Percentiles rank a stretch among this genome's conserved stretches.
These are phyloP conservation scores for Cutaneotrichosporon sp. DNA, from an alignment of 1,284 basidiomycete species.

Conservation along the genomic window DNA sequence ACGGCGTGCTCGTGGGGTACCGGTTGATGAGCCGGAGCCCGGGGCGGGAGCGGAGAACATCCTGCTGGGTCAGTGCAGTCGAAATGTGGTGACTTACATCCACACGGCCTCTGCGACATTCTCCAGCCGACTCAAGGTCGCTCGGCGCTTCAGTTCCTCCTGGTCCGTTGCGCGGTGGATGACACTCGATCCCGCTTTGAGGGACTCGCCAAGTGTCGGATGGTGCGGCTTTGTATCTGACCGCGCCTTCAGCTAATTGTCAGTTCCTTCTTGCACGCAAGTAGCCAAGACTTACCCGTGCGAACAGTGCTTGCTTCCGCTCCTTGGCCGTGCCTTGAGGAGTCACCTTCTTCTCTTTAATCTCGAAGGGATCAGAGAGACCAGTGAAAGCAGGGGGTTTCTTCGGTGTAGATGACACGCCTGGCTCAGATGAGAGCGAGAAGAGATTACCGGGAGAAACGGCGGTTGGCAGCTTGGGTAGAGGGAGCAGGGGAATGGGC, in stretches of 20 bases:
- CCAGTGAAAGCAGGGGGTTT: conserved; percentile 18
- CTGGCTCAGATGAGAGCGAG: conserved; percentile 15
- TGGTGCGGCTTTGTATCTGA: conserved; percentile 26
- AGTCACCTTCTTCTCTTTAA: conserved; percentile 17
- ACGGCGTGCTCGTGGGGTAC: conserved; percentile 34
- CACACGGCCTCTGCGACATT: conserved; percentile 49
- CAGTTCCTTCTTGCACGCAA: not conserved
- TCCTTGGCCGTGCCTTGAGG: conserved; percentile 34
- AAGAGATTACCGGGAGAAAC: conserved; percentile 17
- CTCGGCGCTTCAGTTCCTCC: conserved; percentile 46
- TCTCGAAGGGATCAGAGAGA: conserved; percentile 39
- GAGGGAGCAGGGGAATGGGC: conserved; percentile 40
- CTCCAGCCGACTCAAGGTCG: conserved; percentile 46
- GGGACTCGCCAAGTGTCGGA: conserved; percentile 31
- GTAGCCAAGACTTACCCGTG: conserved; percentile 28
- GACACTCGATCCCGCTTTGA: conserved; percentile 11
- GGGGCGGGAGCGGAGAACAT: conserved; percentile 42
- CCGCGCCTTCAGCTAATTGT: conserved; percentile 38
- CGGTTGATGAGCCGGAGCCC: conserved; percentile 20
- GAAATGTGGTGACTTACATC: conserved; percentile 26
- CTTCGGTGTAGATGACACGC: not conserved
- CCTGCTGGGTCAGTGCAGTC: not conserved
- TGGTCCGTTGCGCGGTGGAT: conserved; percentile 19
- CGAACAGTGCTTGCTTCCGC: conserved; percentile 41
- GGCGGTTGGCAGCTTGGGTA: conserved; percentile 33